phyloP scores from a whole-genome alignment of 495 filamentous ascomycete genomes.

The Staphylotrichum longicolle region DNA sequence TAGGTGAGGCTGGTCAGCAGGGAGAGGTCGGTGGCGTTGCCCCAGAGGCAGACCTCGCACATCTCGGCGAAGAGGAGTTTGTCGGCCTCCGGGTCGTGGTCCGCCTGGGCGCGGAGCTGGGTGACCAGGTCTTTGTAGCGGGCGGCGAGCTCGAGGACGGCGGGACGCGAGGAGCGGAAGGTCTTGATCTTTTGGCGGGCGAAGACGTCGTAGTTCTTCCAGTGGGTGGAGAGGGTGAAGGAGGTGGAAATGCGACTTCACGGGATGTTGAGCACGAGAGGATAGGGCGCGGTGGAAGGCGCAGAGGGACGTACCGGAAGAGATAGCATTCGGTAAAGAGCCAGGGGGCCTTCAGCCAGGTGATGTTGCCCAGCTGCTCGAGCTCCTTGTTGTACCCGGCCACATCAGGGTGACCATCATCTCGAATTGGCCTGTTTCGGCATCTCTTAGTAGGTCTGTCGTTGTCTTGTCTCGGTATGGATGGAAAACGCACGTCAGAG shows the following conservation, averaged over 20 bases:
- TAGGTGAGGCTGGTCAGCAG: conserved; percentile 87
- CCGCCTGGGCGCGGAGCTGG: conserved; percentile 51
- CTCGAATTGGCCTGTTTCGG: conserved; percentile 64
- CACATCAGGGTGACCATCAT: conserved; percentile 79
- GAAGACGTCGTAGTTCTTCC: conserved; percentile 93
- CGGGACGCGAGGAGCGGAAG: conserved; percentile 87
- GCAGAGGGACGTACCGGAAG: conserved; percentile 57
- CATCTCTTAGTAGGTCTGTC: not conserved
- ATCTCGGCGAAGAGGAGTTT: conserved; percentile 83
- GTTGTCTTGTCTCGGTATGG: not conserved
- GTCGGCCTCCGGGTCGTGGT: conserved; percentile 63
- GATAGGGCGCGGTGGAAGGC: not conserved
- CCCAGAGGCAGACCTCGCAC: conserved; percentile 97
- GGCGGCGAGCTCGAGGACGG: conserved; percentile 89
- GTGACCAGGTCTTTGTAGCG: conserved; percentile 76
- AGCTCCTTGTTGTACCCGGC: conserved; percentile 83
- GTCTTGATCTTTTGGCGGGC: conserved; percentile 86
- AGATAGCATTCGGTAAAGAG: conserved; percentile 93
- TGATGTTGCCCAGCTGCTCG: conserved; percentile 66
- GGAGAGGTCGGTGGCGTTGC: conserved; percentile 93
- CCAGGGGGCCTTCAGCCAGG: conserved; percentile 85
- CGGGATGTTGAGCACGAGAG: not conserved
- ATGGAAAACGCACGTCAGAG: conserved; percentile 62
- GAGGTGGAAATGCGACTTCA: conserved; percentile 68
- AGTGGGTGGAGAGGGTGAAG: conserved; percentile 75